Conservation (phyloP, 2,329 filamentous ascomycete genomes). For the Coleophoma cylindrospora region DNA sequence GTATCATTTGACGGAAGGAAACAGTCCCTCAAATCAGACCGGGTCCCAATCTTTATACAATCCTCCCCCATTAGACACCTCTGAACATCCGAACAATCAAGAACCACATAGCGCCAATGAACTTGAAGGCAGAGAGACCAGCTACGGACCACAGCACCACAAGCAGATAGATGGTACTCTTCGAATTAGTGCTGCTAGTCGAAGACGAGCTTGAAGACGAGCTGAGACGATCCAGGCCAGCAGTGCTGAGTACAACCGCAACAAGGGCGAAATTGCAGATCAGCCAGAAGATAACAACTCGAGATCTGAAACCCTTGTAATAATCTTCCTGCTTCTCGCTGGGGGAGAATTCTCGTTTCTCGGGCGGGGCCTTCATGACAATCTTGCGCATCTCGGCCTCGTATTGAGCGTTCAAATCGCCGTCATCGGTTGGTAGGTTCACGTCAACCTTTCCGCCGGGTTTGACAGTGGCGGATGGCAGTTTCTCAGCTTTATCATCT, state of each 20-base stretch:
- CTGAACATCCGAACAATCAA: conserved; percentile 84
- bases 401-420: conserved; percentile 92
- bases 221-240: conserved; percentile 66
- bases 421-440: conserved; percentile 79
- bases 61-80: conserved; percentile 44
- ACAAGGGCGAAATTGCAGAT: conserved; percentile 88
- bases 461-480: conserved; percentile 84
- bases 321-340: conserved; percentile 92
- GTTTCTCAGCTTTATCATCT: conserved; percentile 89
- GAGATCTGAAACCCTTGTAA: conserved; percentile 91
- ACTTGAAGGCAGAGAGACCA: conserved; percentile 26
- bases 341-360: conserved; percentile 55
- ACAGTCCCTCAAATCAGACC: conserved; percentile 1
- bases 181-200: conserved; percentile 61
- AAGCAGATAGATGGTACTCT: conserved; percentile 26
- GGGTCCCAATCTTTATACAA: too few species aligned
- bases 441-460: conserved; percentile 95
- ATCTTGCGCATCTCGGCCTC: conserved; percentile 78
- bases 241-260: conserved; percentile 81
- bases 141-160: conserved; percentile 31
- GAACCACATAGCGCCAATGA: conserved; percentile 40
- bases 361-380: conserved; percentile 65
- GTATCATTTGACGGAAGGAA: too few species aligned
- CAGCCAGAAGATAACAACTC: conserved; percentile 94
- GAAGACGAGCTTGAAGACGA: conserved; percentile 33